Conservation (phyloP, 2,329 filamentous ascomycete species). For the Colletotrichum truncatum region DNA sequence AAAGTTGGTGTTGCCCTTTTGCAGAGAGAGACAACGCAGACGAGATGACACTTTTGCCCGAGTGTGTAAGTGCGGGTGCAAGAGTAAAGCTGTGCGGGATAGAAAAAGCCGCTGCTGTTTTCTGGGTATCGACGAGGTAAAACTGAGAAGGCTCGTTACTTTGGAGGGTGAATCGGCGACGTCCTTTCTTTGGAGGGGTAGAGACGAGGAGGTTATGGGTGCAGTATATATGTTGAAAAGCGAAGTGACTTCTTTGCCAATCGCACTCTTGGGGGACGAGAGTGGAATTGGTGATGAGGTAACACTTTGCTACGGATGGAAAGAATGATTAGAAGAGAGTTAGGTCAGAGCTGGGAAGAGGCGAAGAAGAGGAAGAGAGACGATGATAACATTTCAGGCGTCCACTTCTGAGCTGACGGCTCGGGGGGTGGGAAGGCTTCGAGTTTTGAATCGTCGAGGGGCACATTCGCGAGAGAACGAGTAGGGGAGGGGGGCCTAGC, state of each 20-base stretch:
- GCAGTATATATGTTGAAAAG: slow-evolving; percentile 6
- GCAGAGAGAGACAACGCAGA: not conserved
- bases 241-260: not conserved
- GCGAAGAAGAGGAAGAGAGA: not conserved
- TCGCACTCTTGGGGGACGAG: not conserved
- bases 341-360: slow-evolving; percentile 15
- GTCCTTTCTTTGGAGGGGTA: not conserved
- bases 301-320: not conserved
- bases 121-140: not conserved
- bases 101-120: slow-evolving; percentile 7
- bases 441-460: slow-evolving; percentile 25
- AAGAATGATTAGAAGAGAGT: slow-evolving; percentile 20
- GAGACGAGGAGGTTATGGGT: not conserved
- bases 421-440: slow-evolving; percentile 25
- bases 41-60: not conserved
- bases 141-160: not conserved
- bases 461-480: slow-evolving; percentile 16
- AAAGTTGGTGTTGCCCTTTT: not conserved
- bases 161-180: not conserved
- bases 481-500: slow-evolving; percentile 3
- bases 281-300: slow-evolving; percentile 12
- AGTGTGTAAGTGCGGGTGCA: not conserved
- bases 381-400: slow-evolving; percentile 21
- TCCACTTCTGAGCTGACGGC: not conserved
- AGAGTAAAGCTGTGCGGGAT: not conserved